phyloP scores from a whole-genome alignment of 768 basidiomycete species.

The Lactarius trivialis region DNA sequence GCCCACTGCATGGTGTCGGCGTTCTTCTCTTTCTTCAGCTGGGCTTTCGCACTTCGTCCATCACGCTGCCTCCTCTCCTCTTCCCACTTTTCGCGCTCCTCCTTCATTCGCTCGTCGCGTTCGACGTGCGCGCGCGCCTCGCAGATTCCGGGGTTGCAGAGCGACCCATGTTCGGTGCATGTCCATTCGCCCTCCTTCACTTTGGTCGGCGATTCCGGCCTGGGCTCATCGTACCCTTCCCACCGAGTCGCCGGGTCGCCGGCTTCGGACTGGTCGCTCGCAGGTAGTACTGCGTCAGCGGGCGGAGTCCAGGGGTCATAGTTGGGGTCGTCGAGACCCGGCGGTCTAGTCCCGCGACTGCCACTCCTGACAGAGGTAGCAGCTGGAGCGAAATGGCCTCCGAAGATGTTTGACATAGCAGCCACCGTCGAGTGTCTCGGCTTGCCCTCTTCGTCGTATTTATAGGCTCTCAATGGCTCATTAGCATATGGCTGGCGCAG shows the following conservation, averaged over 20 bases:
- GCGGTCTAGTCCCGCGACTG: not conserved
- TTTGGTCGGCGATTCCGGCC: not conserved
- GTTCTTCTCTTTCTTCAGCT: not conserved
- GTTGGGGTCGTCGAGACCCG: not conserved
- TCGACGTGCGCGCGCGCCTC: not conserved
- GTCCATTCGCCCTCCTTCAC: not conserved
- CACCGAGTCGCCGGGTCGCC: not conserved
- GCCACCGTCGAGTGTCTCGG: not conserved
- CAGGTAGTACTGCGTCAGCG: not conserved
- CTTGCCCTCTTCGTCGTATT: constrained; percentile 1
- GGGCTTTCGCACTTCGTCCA: not conserved
- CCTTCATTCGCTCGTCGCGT: not conserved
- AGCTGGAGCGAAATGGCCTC: not conserved
- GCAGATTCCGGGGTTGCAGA: constrained; percentile 17
- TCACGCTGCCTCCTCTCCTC: not conserved
- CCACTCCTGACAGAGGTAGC: not conserved
- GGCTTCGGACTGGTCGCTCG: not conserved
- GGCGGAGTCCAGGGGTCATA: not conserved
- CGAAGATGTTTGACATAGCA: not conserved
- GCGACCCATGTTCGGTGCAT: constrained; percentile 13
- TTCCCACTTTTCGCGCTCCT: not conserved
- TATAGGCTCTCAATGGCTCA: not conserved
- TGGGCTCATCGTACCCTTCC: not conserved
- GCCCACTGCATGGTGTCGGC: no score
- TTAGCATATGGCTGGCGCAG: not conserved